Percentiles rank a stretch among this genome's conserved stretches.
Conservation (phyloP, 345 rosid genomes). For the Citrus unshiu region DNA sequence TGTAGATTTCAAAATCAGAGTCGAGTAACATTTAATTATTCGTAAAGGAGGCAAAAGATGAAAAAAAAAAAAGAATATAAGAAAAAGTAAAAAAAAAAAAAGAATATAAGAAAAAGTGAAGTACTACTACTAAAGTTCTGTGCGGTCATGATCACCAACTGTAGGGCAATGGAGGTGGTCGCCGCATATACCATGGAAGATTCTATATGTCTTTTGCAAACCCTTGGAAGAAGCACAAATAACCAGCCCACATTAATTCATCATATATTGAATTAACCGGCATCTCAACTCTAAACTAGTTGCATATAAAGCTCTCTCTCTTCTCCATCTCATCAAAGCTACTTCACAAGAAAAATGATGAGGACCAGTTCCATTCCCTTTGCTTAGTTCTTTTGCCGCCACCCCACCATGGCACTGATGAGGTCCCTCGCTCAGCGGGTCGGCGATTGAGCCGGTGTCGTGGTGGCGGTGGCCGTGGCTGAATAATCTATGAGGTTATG, state of each 20-base stretch:
- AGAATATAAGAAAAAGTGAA: background rate
- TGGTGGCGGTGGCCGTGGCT: constrained; percentile 15
- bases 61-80: background rate
- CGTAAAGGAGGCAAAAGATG: background rate
- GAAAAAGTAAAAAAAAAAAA: background rate
- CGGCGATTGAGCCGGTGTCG: background rate
- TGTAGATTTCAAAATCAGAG: background rate
- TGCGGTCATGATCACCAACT: constrained; percentile 10
- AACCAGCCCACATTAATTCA: background rate
- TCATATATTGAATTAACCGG: too few relatives aligned
- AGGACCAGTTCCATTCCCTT: background rate
- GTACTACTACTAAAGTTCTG: background rate
- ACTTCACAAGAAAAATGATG: background rate
- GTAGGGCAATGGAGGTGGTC: constrained; percentile 11
- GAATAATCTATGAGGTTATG: background rate
- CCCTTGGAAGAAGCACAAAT: constrained; percentile 11
- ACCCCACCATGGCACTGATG: constrained; percentile 4
- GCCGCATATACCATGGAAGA: constrained; percentile 48
- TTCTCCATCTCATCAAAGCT: background rate
- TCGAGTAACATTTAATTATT: background rate
- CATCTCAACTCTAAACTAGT: too few relatives aligned
- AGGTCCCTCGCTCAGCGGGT: background rate
- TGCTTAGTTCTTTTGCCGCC: background rate
- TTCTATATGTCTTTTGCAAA: constrained; percentile 18
- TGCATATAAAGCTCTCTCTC: background rate